These are phyloP conservation scores for Trichoderma simmonsii DNA, from an alignment of 2,329 filamentous ascomycete species.

Conservation along the genomic window DNA sequence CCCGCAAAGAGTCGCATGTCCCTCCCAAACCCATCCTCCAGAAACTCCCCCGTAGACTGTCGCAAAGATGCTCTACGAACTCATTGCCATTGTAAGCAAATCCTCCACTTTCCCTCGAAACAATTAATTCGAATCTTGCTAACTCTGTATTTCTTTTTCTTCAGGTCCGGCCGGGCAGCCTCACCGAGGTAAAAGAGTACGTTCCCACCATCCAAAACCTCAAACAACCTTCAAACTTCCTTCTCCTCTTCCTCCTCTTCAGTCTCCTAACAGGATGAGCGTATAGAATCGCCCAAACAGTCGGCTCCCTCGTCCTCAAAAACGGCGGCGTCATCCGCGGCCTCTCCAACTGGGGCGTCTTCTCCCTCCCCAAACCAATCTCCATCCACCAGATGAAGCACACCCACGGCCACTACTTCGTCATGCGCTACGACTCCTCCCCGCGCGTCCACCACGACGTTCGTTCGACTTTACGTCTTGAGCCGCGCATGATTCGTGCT, in stretches of 20 bases:
- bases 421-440: constrained; percentile 90
- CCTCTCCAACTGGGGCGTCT: constrained; percentile 92
- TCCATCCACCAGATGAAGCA: constrained; percentile 80
- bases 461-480: constrained; percentile 71
- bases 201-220: too few species aligned
- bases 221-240: background rate
- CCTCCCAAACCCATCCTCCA: background rate
- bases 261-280: constrained; percentile 10
- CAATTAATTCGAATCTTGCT: constrained; percentile 12
- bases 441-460: constrained; percentile 70
- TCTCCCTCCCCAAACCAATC: constrained; percentile 75
- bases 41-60: constrained; percentile 27
- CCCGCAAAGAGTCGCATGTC: constrained; percentile 16
- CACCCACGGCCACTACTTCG: constrained; percentile 89
- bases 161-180: constrained; percentile 86
- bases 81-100: constrained; percentile 83
- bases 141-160: constrained; percentile 15
- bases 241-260: background rate
- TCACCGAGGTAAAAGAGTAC: constrained; percentile 94
- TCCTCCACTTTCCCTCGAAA: constrained; percentile 19
- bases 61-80: constrained; percentile 85
- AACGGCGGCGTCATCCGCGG: constrained; percentile 87
- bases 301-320: constrained; percentile 77
- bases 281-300: constrained; percentile 77
- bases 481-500: constrained; percentile 87